Base-by-base conservation (phyloP, 2,329 filamentous ascomycete genomes). In the Curvularia spicifera region DNA sequence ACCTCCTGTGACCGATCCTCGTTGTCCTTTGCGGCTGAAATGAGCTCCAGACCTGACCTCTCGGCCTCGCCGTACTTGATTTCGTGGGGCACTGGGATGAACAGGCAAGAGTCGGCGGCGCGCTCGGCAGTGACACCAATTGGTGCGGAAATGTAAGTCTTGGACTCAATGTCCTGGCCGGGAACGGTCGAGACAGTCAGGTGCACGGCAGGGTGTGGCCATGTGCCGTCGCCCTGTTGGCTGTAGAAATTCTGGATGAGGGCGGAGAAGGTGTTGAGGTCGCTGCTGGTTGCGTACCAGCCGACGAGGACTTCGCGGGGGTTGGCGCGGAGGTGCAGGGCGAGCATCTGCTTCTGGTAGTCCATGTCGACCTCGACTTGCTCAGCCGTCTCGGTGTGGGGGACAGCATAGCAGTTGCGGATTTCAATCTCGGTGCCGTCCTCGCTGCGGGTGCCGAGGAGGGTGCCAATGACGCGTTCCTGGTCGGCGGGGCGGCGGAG, bases 211-310 rank as follows among this genome's bases (percentile, higher is more conserved):
- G 95, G 95, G 81, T 97, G 91, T 53, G 95, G 95, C 83, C 90
- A 97, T 57, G 95, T 99, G 76, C 95, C 95, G 66, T 97, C 96
- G 74, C 96, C 95, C 74, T 96, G 93, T 76, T 92, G 91, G 75
- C 91, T 91, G 84, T 98, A 99, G 85, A 98, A 99, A 85, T 99
- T 99, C 82, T 99, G 95, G 81, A 97, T 99, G 72, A 99, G 87
- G 71, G 95, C 95, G 78, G 90, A 95, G 85, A 99, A 99, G 78
- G 90, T 96, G 87, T 99, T 98, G 75, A 99, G 87, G 81, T 98
- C 94, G 78, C 91, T 89, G 75, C 91, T 93, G 49, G 95, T 99
- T 64, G 95, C 96, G 82, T 99, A 99, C 95, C 95, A 99, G 74
- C 95, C 95, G 62, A 99, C 90, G 58, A 99, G 87, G 53, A 93